Conservation (phyloP, 1,284 basidiomycete species). For the Rhodotorula sp. region DNA sequence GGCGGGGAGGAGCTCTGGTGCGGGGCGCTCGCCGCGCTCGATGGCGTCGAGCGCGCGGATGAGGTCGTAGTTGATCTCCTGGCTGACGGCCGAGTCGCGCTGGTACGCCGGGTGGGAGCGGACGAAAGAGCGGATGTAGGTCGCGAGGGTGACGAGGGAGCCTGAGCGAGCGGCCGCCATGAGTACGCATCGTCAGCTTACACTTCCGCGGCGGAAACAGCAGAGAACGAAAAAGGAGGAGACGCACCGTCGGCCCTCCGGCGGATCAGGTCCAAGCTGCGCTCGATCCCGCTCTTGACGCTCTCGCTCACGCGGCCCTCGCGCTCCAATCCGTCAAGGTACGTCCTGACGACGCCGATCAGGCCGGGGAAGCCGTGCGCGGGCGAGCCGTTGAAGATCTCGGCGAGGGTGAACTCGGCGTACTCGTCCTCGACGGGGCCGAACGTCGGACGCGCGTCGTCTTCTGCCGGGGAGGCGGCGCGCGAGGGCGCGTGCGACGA, state of each 20-base stretch:
- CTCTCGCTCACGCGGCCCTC: slow-evolving; percentile 64
- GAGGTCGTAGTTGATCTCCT: slow-evolving; percentile 93
- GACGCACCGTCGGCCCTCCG: slow-evolving; percentile 73
- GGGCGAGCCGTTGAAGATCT: slow-evolving; percentile 85
- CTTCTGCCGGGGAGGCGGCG: slow-evolving; percentile 2
- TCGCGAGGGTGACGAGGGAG: slow-evolving; percentile 81
- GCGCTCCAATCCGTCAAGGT: slow-evolving; percentile 84
- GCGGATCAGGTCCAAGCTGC: slow-evolving; percentile 77
- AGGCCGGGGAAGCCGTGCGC: slow-evolving; percentile 73
- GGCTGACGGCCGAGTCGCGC: slow-evolving; percentile 82
- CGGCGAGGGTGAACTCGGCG: slow-evolving; percentile 85
- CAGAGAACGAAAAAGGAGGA: slow-evolving; percentile 1
- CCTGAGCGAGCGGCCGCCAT: slow-evolving; percentile 55
- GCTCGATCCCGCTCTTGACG: slow-evolving; percentile 75
- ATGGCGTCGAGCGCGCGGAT: slow-evolving; percentile 88
- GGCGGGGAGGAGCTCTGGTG: slow-evolving; percentile 48
- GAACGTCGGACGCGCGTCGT: slow-evolving; percentile 38
- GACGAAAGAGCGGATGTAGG: slow-evolving; percentile 92
- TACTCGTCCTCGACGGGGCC: slow-evolving; percentile 70
- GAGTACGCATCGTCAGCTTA: not conserved
- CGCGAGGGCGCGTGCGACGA: slow-evolving; percentile 26
- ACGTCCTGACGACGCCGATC: slow-evolving; percentile 78
- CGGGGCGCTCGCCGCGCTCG: slow-evolving; percentile 48
- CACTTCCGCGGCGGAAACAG: not conserved
- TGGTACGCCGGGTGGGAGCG: slow-evolving; percentile 85